Evolutionary conservation across 2,329 filamentous ascomycete species (phyloP).

Genomic region (Colletotrichum noveboracense): DNA sequence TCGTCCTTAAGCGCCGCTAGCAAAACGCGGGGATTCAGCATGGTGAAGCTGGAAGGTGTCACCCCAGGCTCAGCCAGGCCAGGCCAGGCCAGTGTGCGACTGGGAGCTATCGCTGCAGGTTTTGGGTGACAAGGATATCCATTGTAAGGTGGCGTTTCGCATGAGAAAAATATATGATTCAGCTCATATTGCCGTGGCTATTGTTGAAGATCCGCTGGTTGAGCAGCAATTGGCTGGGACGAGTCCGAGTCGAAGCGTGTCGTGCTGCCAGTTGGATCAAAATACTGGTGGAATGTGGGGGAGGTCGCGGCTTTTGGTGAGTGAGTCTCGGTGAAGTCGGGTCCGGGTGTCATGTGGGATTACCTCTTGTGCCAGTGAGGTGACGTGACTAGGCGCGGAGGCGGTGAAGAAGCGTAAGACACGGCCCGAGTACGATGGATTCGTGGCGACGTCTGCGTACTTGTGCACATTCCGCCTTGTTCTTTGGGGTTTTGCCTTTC

Average conservation of each 20-base stretch:
- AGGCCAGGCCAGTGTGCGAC: background rate
- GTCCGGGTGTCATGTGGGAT: background rate
- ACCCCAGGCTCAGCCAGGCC: background rate
- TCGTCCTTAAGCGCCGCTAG: background rate
- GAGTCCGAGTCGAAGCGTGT: background rate
- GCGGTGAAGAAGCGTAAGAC: background rate
- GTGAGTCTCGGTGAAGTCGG: background rate
- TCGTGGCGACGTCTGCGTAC: background rate
- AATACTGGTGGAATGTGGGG: background rate
- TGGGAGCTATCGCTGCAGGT: background rate
- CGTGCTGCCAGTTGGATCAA: background rate
- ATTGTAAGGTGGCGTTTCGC: background rate
- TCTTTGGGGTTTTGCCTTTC: background rate
- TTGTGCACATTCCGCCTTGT: background rate
- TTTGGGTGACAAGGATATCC: background rate
- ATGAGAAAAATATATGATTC: background rate
- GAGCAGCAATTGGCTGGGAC: background rate
- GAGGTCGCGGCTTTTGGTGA: background rate
- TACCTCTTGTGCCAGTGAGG: background rate
- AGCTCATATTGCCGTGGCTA: background rate
- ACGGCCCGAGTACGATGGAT: background rate
- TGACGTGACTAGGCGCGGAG: background rate
- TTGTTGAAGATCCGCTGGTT: background rate
- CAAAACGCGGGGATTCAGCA: background rate
- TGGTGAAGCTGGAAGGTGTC: background rate